phyloP scores from a whole-genome alignment of 169 alveolate genomes.

The Plasmodium gonderi region DNA sequence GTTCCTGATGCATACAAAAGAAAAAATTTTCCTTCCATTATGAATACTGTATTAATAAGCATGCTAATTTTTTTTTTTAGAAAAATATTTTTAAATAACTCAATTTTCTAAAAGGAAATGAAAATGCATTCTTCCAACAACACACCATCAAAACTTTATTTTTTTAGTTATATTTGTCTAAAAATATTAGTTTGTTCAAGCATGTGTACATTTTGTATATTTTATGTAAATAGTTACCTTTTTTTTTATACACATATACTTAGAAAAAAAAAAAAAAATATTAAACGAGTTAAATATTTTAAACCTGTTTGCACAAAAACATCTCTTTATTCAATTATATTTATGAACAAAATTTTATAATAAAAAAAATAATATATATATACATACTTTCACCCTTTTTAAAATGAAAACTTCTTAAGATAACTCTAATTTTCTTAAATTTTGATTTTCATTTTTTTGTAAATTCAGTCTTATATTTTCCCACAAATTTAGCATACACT shows the following conservation, averaged over 20 bases:
- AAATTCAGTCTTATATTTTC: not conserved
- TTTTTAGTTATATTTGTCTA: conserved; percentile 71
- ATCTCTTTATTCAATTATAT: conserved; percentile 2
- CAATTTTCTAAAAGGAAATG: not conserved
- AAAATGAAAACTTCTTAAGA: conserved; percentile 29
- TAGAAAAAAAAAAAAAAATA: conserved; percentile 26
- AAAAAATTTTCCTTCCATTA: not conserved
- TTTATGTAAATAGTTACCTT: conserved; percentile 8
- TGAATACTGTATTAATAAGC: not conserved
- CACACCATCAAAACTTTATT: conserved; percentile 13
- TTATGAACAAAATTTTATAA: conserved; percentile 2
- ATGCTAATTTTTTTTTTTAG: conserved; percentile 2
- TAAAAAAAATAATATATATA: conserved; percentile 15
- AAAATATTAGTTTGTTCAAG: conserved; percentile 46
- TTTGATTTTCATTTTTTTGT: conserved; percentile 1
- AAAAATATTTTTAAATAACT: conserved; percentile 14
- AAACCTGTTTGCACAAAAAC: conserved; percentile 17
- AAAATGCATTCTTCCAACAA: conserved; percentile 23
- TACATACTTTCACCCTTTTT: not conserved
- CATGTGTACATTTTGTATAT: conserved; percentile 21
- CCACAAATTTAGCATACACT: not conserved
- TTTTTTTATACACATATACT: conserved; percentile 2
- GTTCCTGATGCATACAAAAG: not conserved
- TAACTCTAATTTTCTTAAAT: conserved; percentile 9
- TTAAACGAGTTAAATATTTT: not conserved